Evolutionary conservation across 106 monocot genomes (phyloP), one percentile per base, ranked within the genome.

Genomic region (Dioscorea alata): DNA sequence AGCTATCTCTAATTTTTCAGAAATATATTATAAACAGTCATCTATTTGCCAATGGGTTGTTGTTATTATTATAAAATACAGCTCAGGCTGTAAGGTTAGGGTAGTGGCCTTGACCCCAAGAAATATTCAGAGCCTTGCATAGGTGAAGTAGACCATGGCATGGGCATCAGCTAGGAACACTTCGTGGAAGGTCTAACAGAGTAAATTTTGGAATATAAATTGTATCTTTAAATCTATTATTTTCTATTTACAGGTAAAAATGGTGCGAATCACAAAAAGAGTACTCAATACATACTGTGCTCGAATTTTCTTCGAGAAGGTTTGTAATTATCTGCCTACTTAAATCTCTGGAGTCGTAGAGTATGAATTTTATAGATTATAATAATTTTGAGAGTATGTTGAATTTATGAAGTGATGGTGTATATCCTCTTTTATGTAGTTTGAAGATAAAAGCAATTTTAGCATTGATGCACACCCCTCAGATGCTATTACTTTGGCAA

Each of bases 401-500:
- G 18, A 56, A 56, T 15, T 16, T 14, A 18, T 56, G 19, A 56
- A 56, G 10, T 56, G 12, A 60, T 60, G 33, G 14, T 59, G 48
- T 71, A 35, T 73, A 23, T 50, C 12, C 28, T 28, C 28, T 28
- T 23, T 68, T 42, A 42, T 75, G 74, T 79, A 88, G 84, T 66
- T 60, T 57, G 53, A 73, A 63, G 65, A 71, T 42, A 63, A 60
- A 33, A 63, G 59, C 23, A 75, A 63, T 69, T 53, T 82, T 50
- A 79, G 59, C 71, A 67, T 88, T 33, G 88, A 88, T 68, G 78
- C 79, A 48, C 88, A 79, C 24, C 88, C 88, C 12, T 88, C 84
- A 18, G 88, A 88, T 81, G 88, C 88, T 64, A 70, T 88, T 73
- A 71, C 79, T 81, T 32, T 88, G 19, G 88, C 88, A 59, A 61